Base-by-base conservation (phyloP, 768 basidiomycete genomes). In the Lactarius indigo region DNA sequence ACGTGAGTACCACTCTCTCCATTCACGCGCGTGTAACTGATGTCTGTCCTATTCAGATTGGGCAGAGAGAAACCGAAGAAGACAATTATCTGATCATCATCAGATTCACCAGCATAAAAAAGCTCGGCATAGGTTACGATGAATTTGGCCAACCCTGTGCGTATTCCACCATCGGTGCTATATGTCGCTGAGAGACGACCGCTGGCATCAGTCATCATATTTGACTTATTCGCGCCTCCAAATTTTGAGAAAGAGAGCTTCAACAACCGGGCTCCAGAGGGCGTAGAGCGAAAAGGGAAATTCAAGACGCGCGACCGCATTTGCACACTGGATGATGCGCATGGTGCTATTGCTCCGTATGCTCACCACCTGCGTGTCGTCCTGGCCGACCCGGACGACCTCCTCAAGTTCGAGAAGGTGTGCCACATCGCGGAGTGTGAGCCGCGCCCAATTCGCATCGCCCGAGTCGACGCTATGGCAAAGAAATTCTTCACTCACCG, bases 321-420 rank as follows among this genome's bases (percentile, higher is more conserved):
- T 15, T 82, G 83, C 17, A 79, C 81, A 18, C 71, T 92, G 33
- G 81, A 88, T 70, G 74, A 81, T n/a, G 81, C 82, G 0, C 92
- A 93, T 64, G 78, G 72, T 35, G 71, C 74, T 2, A 80, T 92
- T 41, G 85, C 90, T 0, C 85, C 88, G 17, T 94, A 88, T 70
- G 87, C 89, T 1, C 84, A 87, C 57, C 88, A 92, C 50, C 74
- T 94, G 5, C 87, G 89, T 31, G 70, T 93, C 39, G 72, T 87
- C 12, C 79, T 92, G 1, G 82, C 79, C 69, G 78, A 86, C 23
- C 74, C 81, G n/a, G 70, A 72, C 3, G 84, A 87, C 60, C 76
- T 88, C 5, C 69, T 77, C 17, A 77, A 77, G 33, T 92, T 94
- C 71, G 73, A 77, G 15, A 33, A 76, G 8, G 82, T 87, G 73